Evolutionary conservation across 2,329 filamentous ascomycete species (phyloP).

Genomic region (Aspergillus oerlinghausenensis): DNA sequence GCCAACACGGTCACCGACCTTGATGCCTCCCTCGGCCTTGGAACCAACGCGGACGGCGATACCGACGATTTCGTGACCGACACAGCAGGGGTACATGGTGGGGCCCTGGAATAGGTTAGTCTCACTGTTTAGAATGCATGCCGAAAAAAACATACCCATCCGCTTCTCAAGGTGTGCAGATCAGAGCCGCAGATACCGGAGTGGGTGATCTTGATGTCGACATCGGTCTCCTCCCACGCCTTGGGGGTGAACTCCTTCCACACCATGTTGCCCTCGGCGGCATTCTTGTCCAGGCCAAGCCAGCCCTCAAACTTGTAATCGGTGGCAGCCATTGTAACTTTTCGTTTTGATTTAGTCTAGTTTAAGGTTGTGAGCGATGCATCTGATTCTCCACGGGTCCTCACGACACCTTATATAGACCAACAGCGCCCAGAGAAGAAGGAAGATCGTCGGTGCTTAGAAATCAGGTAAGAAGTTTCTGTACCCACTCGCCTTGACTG

Average conservation of each 20-base stretch:
- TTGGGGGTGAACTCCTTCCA: slow-evolving; percentile 58
- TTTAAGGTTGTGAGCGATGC: background rate
- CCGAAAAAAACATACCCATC: slow-evolving; percentile 25
- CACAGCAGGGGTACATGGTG: slow-evolving; percentile 44
- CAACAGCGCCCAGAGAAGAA: too few relatives aligned
- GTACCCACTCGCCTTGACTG: background rate
- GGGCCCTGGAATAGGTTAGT: slow-evolving; percentile 19
- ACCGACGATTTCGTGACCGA: slow-evolving; percentile 64
- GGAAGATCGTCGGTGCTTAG: slow-evolving; percentile 6
- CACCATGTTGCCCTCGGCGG: slow-evolving; percentile 50
- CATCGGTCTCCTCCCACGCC: slow-evolving; percentile 59
- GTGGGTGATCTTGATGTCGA: slow-evolving; percentile 61
- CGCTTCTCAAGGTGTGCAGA: slow-evolving; percentile 54
- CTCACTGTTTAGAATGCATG: background rate
- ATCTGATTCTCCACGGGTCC: background rate
- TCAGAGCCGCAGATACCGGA: slow-evolving; percentile 63
- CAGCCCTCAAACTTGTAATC: slow-evolving; percentile 54
- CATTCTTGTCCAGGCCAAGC: slow-evolving; percentile 47
- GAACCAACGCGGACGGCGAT: slow-evolving; percentile 53
- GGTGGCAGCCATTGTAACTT: slow-evolving; percentile 22
- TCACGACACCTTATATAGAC: background rate
- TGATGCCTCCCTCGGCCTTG: slow-evolving; percentile 28
- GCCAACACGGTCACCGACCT: slow-evolving; percentile 39
- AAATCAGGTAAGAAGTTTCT: background rate
- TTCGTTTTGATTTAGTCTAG: background rate